Evolutionary conservation across 2,329 filamentous ascomycete genomes (phyloP).

Genomic region (Botrytis porri): DNA sequence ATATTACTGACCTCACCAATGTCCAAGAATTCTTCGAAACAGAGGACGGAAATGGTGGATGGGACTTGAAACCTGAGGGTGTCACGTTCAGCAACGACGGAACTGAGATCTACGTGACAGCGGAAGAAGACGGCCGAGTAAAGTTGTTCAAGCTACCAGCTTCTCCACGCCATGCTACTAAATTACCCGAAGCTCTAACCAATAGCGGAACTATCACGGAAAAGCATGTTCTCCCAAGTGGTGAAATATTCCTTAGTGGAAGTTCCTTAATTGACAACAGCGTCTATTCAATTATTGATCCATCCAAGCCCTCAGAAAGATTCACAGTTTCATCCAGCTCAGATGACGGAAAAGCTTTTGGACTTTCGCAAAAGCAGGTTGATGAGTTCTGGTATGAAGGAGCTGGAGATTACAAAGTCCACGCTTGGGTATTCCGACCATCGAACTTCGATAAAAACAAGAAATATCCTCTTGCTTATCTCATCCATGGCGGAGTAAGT

Average conservation of each 20-base stretch:
- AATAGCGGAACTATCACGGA: constrained; percentile 53
- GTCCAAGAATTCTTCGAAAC: constrained; percentile 62
- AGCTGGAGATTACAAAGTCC: constrained; percentile 60
- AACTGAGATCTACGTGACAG: constrained; percentile 66
- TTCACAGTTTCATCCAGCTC: constrained; percentile 59
- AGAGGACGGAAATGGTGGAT: constrained; percentile 59
- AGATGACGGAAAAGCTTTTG: constrained; percentile 63
- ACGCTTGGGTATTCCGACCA: constrained; percentile 61
- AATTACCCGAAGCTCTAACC: constrained; percentile 50
- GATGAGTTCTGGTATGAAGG: constrained; percentile 69
- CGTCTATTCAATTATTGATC: constrained; percentile 54
- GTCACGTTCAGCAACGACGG: constrained; percentile 58
- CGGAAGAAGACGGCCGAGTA: constrained; percentile 64
- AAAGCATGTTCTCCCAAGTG: constrained; percentile 50
- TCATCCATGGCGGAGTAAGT: constrained; percentile 70
- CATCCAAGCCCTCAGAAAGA: constrained; percentile 43
- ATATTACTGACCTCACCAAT: constrained; percentile 55
- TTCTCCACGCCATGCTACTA: constrained; percentile 47
- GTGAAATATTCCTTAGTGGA: constrained; percentile 61
- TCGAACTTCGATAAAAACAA: constrained; percentile 64
- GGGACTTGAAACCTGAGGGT: constrained; percentile 57
- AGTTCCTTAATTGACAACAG: constrained; percentile 71
- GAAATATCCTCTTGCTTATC: constrained; percentile 74
- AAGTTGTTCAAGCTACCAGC: constrained; percentile 62
- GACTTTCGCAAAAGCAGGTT: constrained; percentile 61